Percentiles rank a stretch among this genome's conserved stretches.
Evolutionary conservation across 176 grass and related monocot genomes (phyloP).

Genomic region (Saccharum spontaneum): DNA sequence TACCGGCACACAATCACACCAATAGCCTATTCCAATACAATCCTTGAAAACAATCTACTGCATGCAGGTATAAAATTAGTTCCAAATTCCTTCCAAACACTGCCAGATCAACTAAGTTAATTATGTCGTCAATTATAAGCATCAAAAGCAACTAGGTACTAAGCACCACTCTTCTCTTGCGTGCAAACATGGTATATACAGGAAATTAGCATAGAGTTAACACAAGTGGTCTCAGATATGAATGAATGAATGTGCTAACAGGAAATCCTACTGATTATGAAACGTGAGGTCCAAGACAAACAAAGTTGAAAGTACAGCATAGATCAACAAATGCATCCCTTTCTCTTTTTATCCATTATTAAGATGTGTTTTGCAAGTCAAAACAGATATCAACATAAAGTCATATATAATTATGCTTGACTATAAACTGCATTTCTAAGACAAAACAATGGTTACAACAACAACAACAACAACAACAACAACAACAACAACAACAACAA

Average conservation of each 20-base stretch:
- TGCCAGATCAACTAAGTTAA: neutral
- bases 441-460: neutral
- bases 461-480: too few relatives aligned
- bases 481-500: too few relatives aligned
- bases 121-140: neutral
- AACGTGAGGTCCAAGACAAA: slow-evolving; percentile 9
- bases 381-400: neutral
- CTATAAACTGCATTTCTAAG: too few relatives aligned
- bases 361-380: neutral
- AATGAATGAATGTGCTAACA: neutral
- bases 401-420: neutral
- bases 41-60: neutral
- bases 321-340: neutral
- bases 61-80: neutral
- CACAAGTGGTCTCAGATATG: neutral
- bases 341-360: neutral
- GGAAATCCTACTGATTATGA: neutral
- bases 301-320: neutral
- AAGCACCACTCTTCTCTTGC: neutral
- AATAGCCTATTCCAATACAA: neutral
- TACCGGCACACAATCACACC: neutral
- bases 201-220: neutral
- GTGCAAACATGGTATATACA: neutral
- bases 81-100: neutral
- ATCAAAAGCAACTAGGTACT: neutral